Conservation (phyloP, 73 alveolate genomes). For the Breviolum minutum region DNA sequence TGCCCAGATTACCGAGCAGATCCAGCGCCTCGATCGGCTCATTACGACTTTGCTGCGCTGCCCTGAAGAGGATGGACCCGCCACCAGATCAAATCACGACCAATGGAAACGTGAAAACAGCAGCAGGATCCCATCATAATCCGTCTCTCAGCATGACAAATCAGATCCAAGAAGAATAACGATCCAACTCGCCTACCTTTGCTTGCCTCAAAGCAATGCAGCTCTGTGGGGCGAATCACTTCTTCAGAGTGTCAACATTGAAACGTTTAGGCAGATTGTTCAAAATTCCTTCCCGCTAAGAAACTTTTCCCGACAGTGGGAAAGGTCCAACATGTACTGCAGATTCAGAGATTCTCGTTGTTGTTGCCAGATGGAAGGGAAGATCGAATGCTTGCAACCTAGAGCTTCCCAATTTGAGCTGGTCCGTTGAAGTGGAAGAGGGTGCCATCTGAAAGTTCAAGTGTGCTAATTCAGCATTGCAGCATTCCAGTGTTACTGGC, state of each 20-base stretch:
- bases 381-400: slow-evolving; percentile 9
- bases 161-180: background rate
- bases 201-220: background rate
- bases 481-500: no score
- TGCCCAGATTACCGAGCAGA: slow-evolving; percentile 76
- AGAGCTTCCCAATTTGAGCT: background rate
- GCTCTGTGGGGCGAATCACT: background rate
- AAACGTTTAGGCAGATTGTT: no score
- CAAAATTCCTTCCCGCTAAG: no score
- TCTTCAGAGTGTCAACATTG: background rate
- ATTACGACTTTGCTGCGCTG: slow-evolving; percentile 29
- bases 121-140: background rate
- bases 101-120: background rate
- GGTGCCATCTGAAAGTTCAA: background rate
- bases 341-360: no score
- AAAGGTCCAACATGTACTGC: no score
- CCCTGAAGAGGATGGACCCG: slow-evolving; percentile 44
- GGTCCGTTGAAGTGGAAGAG: background rate
- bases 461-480: no score
- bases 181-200: background rate
- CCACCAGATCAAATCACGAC: background rate
- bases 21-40: slow-evolving; percentile 82
- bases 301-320: no score
- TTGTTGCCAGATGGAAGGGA: slow-evolving; percentile 43
- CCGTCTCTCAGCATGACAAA: background rate